Conservation (phyloP, 371 early-diverging fungal genomes). For the Rhizopus microsporus region DNA sequence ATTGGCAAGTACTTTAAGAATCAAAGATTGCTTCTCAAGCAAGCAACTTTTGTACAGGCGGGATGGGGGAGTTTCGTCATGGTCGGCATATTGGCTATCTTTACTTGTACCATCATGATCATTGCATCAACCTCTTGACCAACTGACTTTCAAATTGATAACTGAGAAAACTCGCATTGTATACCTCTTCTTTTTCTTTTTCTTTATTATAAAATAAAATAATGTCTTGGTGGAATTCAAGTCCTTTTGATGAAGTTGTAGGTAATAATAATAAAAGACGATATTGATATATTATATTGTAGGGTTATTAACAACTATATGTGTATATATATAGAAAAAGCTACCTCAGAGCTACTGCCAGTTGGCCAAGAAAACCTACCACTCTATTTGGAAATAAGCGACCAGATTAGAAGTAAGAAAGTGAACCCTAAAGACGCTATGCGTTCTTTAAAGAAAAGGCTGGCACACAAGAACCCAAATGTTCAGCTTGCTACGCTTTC, state of each 20-base stretch:
- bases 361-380: conserved; percentile 83
- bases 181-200: conserved; percentile 1
- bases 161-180: not conserved
- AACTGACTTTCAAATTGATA: too few relatives aligned
- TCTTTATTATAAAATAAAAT: conserved; percentile 6
- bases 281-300: not conserved
- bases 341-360: conserved; percentile 90
- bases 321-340: conserved; percentile 57
- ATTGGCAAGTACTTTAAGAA: conserved; percentile 45
- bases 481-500: conserved; percentile 87
- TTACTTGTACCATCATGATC: conserved; percentile 44
- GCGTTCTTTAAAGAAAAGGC: conserved; percentile 71
- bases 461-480: conserved; percentile 88
- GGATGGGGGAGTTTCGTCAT: conserved; percentile 42
- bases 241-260: conserved; percentile 53
- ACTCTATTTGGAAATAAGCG: conserved; percentile 84
- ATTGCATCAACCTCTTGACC: conserved; percentile 18
- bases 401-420: conserved; percentile 87
- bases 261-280: conserved; percentile 39
- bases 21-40: conserved; percentile 29
- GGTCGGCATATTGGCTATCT: conserved; percentile 26
- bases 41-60: conserved; percentile 33
- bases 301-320: not conserved
- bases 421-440: conserved; percentile 78
- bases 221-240: conserved; percentile 37